Evolutionary conservation across 306 rosid genomes (phyloP), one percentile per base, ranked within the genome.

Genomic region (Parietaria judaica): DNA sequence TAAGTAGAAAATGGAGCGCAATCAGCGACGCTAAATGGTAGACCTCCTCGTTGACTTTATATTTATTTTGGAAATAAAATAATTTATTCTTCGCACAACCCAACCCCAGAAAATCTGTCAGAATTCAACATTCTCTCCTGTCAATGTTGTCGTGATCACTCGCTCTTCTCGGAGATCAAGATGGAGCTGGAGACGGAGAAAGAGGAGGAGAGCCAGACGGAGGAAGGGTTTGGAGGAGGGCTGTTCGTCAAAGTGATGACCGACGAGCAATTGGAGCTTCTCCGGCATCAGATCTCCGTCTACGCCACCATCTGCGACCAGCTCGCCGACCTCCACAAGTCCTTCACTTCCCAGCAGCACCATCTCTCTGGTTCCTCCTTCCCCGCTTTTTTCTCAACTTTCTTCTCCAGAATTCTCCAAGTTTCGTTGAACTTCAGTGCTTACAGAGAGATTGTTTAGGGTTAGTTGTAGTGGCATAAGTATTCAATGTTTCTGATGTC

Each of bases 181-280:
- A 41, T 41, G 45, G 4, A 3, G 44, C 7, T 39, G 44, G 44
- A 39, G 7, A 8, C 45, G 45, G 45, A 41, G 9, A 41, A 53
- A 53, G 56, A 71, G 61, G 36, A 16, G 23, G 14, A 57, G 75
- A 45, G 17, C 63, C 54, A 65, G 66, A 52, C 14, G 39, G 67
- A 69, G 48, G 60, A 64, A 13, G 60, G 51, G 38, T 55, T 34
- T 1, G 7, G 17, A n/a, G 69, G 74, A 13, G 58, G 23, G 4
- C 9, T 83, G 43, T 73, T 44, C 37, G 76, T 81, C 10, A 84
- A 82, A 49, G 94, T 88, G 34, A 83, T 88, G 96, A 85, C 86
- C 0, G 94, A 88, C 23, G 94, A 85, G 36, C 90, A 88, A 77
- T 63, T 85, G 80, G 90, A 88, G 63, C 65, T 81, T 1, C 81